Conservation (phyloP, 2,329 filamentous ascomycete genomes). For the Pseudogymnoascus sp. region DNA sequence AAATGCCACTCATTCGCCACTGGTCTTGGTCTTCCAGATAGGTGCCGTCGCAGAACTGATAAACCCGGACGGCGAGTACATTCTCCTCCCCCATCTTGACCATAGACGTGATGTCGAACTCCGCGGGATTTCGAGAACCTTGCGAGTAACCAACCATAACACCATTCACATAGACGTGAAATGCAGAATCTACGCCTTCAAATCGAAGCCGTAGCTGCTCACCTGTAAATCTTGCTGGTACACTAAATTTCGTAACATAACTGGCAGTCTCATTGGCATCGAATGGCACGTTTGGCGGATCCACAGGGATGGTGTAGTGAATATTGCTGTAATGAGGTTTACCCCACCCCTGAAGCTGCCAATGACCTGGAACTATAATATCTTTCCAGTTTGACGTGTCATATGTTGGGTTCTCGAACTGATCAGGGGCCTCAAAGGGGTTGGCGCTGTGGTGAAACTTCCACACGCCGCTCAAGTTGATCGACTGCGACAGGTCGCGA, state of each 20-base stretch:
- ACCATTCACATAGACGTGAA: conserved; percentile 46
- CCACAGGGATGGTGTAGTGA: conserved; percentile 43
- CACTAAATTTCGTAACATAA: conserved; percentile 40
- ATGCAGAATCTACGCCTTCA: conserved; percentile 48
- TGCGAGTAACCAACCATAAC: conserved; percentile 45
- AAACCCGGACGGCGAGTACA: conserved; percentile 38
- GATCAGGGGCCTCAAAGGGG: not conserved
- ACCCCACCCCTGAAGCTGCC: conserved; percentile 50
- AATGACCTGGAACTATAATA: conserved; percentile 47
- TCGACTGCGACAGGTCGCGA: conserved; percentile 28
- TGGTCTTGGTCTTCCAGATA: conserved; percentile 43
- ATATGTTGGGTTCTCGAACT: conserved; percentile 26
- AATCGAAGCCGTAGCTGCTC: conserved; percentile 44
- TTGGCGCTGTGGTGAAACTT: conserved; percentile 27
- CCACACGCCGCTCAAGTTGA: conserved; percentile 28
- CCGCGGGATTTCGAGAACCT: conserved; percentile 44
- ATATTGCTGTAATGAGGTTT: conserved; percentile 45
- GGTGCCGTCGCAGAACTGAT: conserved; percentile 44
- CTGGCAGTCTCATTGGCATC: conserved; percentile 45
- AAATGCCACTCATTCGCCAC: conserved; percentile 41
- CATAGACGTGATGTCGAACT: conserved; percentile 42
- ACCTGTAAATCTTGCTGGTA: conserved; percentile 34
- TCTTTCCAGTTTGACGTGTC: conserved; percentile 37
- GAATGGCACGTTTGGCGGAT: conserved; percentile 44
- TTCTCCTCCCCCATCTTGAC: conserved; percentile 32